phyloP scores from a whole-genome alignment of 495 filamentous ascomycete genomes.

The Chaetomium cochliodes region DNA sequence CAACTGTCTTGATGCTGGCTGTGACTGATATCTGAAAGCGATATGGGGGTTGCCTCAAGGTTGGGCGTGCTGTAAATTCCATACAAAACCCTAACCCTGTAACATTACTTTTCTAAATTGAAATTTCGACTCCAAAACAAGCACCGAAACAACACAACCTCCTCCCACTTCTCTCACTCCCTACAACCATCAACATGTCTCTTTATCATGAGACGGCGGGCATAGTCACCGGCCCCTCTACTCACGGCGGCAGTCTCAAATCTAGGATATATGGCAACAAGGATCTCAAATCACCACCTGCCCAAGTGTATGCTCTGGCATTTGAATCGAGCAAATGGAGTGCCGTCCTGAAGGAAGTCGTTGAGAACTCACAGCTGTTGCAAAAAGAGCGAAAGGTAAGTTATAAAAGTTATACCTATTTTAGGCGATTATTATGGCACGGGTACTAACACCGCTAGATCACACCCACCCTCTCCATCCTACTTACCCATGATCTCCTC shows the following conservation, averaged over 20 bases:
- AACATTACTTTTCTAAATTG: too few species aligned
- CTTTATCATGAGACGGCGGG: conserved; percentile 89
- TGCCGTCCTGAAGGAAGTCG: conserved; percentile 74
- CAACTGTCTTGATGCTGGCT: not conserved
- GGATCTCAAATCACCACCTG: conserved; percentile 68
- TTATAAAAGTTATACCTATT: not conserved
- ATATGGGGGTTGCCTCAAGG: too few species aligned
- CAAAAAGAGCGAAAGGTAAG: conserved; percentile 76
- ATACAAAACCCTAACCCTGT: conserved; percentile 11
- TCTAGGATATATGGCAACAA: conserved; percentile 72
- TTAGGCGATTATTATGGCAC: not conserved
- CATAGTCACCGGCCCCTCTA: conserved; percentile 61
- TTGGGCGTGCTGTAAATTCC: too few species aligned
- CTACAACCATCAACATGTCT: conserved; percentile 56
- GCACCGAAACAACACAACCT: too few species aligned
- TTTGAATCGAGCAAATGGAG: conserved; percentile 91
- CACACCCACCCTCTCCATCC: conserved; percentile 72
- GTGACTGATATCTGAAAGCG: too few species aligned
- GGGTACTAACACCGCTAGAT: conserved; percentile 52
- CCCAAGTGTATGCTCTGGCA: conserved; percentile 81
- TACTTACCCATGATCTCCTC: conserved; percentile 84
- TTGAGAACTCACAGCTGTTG: conserved; percentile 71
- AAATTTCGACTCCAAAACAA: too few species aligned
- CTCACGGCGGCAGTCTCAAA: conserved; percentile 72
- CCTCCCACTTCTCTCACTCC: not conserved